Conservation (phyloP, 2,329 filamentous ascomycete genomes). For the Eutypa lata region DNA sequence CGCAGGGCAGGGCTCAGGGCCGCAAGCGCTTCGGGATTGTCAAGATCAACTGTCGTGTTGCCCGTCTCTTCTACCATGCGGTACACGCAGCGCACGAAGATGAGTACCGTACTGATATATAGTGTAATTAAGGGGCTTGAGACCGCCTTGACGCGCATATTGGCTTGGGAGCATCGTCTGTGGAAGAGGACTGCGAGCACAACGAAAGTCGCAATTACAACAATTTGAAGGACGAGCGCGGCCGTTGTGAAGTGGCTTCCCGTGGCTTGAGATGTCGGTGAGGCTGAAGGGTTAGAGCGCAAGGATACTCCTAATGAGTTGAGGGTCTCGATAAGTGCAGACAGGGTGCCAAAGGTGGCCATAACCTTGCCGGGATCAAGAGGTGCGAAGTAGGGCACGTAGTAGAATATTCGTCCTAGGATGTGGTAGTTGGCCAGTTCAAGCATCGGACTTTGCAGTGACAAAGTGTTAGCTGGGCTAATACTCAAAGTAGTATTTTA, state of each 20-base stretch:
- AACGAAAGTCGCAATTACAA: conserved; percentile 43
- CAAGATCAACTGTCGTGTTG: conserved; percentile 30
- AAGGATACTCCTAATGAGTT: conserved; percentile 42
- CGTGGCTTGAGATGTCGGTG: too few relatives aligned
- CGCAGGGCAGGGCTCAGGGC: conserved; percentile 34
- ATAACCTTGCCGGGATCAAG: conserved; percentile 44
- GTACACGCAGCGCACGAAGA: conserved; percentile 47
- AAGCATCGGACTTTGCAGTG: conserved; percentile 48
- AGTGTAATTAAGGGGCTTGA: conserved; percentile 32
- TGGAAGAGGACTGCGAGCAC: conserved; percentile 45
- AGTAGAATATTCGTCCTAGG: conserved; percentile 59
- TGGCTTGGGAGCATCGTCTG: conserved; percentile 23
- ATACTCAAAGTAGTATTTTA: not conserved
- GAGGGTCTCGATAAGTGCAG: conserved; percentile 43
- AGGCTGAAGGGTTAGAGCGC: conserved; percentile 37
- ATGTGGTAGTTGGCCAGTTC: conserved; percentile 64
- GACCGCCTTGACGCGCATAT: conserved; percentile 13
- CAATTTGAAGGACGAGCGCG: conserved; percentile 44
- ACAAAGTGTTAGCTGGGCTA: too few relatives aligned
- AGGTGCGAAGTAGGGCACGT: conserved; percentile 58
- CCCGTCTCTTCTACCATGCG: conserved; percentile 43
- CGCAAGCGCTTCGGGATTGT: conserved; percentile 25
- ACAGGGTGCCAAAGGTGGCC: conserved; percentile 43
- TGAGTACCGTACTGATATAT: conserved; percentile 41
- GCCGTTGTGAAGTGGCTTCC: conserved; percentile 1